Conservation (phyloP, 495 filamentous ascomycete species). For the Haplographium delicatum region DNA sequence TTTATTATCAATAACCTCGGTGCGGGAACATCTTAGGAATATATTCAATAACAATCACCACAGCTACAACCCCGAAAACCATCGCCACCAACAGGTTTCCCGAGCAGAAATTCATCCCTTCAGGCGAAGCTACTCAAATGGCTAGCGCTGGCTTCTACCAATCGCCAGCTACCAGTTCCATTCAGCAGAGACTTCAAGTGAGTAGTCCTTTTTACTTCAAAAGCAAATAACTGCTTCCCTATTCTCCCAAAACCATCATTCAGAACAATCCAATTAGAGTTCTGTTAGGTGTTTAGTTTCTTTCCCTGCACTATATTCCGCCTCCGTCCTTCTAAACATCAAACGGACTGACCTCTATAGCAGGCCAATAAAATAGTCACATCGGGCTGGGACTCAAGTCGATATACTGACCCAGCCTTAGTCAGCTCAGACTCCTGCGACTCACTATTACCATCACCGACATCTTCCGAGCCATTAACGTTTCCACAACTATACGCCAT, state of each 20-base stretch:
- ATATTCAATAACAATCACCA: slow-evolving; percentile 1
- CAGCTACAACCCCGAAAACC: background rate
- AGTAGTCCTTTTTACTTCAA: slow-evolving; percentile 9
- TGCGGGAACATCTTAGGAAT: background rate
- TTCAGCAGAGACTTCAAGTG: slow-evolving; percentile 15
- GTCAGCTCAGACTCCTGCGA: slow-evolving; percentile 19
- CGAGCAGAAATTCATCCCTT: background rate
- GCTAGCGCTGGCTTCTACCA: slow-evolving; percentile 14
- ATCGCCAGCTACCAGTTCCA: slow-evolving; percentile 11
- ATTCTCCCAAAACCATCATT: background rate
- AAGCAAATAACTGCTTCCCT: background rate
- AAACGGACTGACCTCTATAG: slow-evolving; percentile 6
- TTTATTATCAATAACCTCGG: slow-evolving; percentile 2
- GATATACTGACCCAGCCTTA: slow-evolving; percentile 10
- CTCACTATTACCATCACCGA: slow-evolving; percentile 19
- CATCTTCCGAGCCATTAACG: slow-evolving; percentile 2
- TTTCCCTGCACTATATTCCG: background rate
- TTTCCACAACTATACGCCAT: slow-evolving; percentile 7
- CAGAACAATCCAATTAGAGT: background rate
- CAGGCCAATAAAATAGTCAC: slow-evolving; percentile 10
- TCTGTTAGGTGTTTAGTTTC: background rate
- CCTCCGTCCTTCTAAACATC: slow-evolving; percentile 3
- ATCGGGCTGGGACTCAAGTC: slow-evolving; percentile 10
- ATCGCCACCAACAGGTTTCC: background rate
- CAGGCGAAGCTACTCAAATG: slow-evolving; percentile 1